Conservation (phyloP, 2,329 filamentous ascomycete genomes). For the Neonectria punicea region DNA sequence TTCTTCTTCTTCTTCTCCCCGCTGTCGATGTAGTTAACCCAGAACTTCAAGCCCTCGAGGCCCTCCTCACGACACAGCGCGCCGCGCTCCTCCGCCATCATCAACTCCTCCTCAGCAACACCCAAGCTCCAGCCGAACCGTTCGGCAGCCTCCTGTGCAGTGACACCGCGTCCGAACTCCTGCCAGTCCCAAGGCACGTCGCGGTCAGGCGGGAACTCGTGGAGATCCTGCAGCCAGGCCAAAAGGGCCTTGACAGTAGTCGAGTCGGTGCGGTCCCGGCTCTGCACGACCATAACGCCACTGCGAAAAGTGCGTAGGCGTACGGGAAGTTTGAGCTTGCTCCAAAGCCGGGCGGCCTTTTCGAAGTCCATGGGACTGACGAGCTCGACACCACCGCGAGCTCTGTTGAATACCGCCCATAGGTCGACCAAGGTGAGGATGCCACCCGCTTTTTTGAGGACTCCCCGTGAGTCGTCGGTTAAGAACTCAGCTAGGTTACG, state of each 20-base stretch:
- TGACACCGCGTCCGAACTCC: slow-evolving; percentile 84
- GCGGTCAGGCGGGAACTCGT: slow-evolving; percentile 70
- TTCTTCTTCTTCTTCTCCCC: slow-evolving; percentile 48
- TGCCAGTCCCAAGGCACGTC: slow-evolving; percentile 80
- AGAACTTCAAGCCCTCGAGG: slow-evolving; percentile 90
- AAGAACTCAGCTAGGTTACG: slow-evolving; percentile 89
- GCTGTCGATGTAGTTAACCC: slow-evolving; percentile 79
- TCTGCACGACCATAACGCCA: slow-evolving; percentile 93
- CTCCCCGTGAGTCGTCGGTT: slow-evolving; percentile 82
- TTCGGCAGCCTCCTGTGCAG: slow-evolving; percentile 88
- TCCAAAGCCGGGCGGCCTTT: slow-evolving; percentile 89
- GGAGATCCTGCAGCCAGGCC: slow-evolving; percentile 80
- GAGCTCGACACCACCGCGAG: slow-evolving; percentile 91
- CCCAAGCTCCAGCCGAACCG: slow-evolving; percentile 97
- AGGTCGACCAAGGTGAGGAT: slow-evolving; percentile 91
- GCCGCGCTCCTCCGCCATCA: slow-evolving; percentile 95
- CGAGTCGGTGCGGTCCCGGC: slow-evolving; percentile 87
- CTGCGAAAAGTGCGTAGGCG: slow-evolving; percentile 90
- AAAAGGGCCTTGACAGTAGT: slow-evolving; percentile 83
- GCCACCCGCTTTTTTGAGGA: slow-evolving; percentile 82
- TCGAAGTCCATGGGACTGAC: slow-evolving; percentile 93
- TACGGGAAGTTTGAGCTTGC: slow-evolving; percentile 85
- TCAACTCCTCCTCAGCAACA: slow-evolving; percentile 92
- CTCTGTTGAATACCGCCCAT: slow-evolving; percentile 95
- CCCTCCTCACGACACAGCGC: slow-evolving; percentile 90